Evolutionary conservation across 305 asterid species (phyloP), one percentile per base, ranked within the genome.

Genomic region (Solanum hybrid): DNA sequence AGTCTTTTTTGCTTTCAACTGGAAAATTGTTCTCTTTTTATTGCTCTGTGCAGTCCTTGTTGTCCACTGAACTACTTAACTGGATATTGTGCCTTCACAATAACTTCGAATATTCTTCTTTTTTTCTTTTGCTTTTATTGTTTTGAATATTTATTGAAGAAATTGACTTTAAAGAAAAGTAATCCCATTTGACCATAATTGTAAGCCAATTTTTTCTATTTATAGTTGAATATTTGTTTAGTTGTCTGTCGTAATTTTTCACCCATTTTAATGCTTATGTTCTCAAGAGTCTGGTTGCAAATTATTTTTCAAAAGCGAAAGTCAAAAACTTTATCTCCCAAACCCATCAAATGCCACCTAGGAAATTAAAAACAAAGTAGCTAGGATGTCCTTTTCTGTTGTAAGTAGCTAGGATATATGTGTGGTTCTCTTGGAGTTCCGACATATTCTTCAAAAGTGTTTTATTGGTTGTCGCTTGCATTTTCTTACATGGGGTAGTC

Each of bases 31-130:
- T 51, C 3, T 31, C 22, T 6, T 20, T 84, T 84, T 84, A 51
- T 51, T 51, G 65, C 31, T 31, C 33, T 31, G 29, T 31, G 75
- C 31, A 15, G 41, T 84, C 88, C 41, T 3, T 84, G 41, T 31
- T 51, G 76, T 84, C 88, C 88, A 84, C 88, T 84, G 88, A 84
- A 51, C 88, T 84, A 84, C 11, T 20, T 31, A 31, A 51, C 76
- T 51, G 88, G 88, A 84, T 84, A 84, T 84, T 51, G 41, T 51
- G 22, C 41, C 20, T 36, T 20, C 31, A 6, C 29, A 29, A 84
- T 32, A 3, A 45, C 7, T 84, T 24, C 12, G 88, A 84, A 84
- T 84, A 84, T 84, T 51, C 77, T 29, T 45, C n/a, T 27, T 41
- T 27, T 82, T 26, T 14, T 12, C 6, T 51, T 45, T 83, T 39